Percentiles rank a stretch among this genome's conserved stretches.
phyloP scores from a whole-genome alignment of 306 rosid species.

The Mimosa pudica region DNA sequence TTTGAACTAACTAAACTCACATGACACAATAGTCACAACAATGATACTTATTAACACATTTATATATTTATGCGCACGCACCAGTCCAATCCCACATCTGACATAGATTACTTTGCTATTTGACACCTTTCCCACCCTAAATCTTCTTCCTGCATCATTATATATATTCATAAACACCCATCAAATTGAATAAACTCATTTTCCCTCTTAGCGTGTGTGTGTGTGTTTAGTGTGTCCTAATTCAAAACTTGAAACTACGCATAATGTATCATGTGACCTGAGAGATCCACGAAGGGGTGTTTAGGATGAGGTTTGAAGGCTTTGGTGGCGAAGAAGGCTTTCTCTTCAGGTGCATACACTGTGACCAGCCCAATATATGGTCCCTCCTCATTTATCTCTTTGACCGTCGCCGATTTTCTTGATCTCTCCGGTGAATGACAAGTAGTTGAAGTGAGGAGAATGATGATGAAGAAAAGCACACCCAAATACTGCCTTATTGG shows the following conservation, averaged over 20 bases:
- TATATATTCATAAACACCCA: not conserved
- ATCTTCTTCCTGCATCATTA: slow-evolving; percentile 45
- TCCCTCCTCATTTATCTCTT: slow-evolving; percentile 37
- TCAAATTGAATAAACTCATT: no score
- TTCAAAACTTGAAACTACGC: not conserved
- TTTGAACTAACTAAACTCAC: no score
- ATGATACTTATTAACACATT: no score
- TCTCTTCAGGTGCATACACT: slow-evolving; percentile 44
- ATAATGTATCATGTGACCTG: slow-evolving; percentile 32
- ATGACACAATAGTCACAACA: no score
- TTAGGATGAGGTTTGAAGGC: slow-evolving; percentile 42
- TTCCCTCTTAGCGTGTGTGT: no score
- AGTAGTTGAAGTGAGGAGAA: not conserved
- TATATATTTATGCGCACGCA: not conserved
- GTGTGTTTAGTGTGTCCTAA: not conserved
- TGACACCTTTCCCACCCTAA: slow-evolving; percentile 44
- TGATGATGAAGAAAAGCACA: not conserved
- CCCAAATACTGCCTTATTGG: not conserved
- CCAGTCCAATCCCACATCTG: slow-evolving; percentile 50
- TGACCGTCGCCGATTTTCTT: slow-evolving; percentile 16
- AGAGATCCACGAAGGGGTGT: slow-evolving; percentile 47
- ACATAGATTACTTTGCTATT: slow-evolving; percentile 49
- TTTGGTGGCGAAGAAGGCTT: slow-evolving; percentile 35
- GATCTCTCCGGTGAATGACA: slow-evolving; percentile 13
- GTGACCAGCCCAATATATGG: slow-evolving; percentile 54